phyloP scores from a whole-genome alignment of 306 rosid genomes.

The Sicyos baderoa region DNA sequence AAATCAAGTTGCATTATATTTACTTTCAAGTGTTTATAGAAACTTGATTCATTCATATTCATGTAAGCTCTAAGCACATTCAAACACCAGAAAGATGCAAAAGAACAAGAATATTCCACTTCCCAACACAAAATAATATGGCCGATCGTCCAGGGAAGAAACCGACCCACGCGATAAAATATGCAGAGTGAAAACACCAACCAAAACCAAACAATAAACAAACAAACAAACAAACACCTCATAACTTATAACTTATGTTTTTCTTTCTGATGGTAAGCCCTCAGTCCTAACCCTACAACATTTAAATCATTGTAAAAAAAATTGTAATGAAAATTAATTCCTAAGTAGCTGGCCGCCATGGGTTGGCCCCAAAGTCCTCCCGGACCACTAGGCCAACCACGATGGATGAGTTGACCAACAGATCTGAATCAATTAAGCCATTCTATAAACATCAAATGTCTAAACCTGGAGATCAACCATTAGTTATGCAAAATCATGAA shows the following conservation, averaged over 20 bases:
- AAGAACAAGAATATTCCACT: neutral
- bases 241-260: neutral
- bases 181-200: neutral
- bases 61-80: neutral
- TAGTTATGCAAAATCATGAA: neutral
- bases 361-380: too few species aligned
- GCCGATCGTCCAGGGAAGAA: neutral
- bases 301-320: too few species aligned
- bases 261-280: neutral
- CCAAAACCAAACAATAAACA: neutral
- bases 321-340: too few species aligned
- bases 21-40: neutral
- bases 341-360: too few species aligned
- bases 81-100: neutral
- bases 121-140: neutral
- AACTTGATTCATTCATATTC: neutral
- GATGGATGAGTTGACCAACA: neutral
- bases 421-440: conserved; percentile 12
- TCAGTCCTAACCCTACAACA: too few species aligned
- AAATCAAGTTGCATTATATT: neutral
- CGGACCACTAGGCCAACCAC: too few species aligned
- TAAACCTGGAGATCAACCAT: neutral
- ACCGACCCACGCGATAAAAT: neutral
- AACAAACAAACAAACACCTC: neutral
- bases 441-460: neutral